Conservation (phyloP, 441 rosid species). For the Viola pubescens region DNA sequence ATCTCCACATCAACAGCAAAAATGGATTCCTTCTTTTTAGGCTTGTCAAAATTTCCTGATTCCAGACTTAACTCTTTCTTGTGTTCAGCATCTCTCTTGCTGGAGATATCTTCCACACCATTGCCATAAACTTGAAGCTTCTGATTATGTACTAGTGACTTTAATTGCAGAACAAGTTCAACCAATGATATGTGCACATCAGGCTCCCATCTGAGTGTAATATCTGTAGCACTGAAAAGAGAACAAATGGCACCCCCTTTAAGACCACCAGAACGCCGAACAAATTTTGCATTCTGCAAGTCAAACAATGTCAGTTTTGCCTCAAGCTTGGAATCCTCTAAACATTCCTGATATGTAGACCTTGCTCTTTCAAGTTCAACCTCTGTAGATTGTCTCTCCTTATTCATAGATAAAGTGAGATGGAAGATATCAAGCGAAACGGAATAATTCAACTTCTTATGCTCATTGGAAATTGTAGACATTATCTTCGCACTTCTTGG, state of each 20-base stretch:
- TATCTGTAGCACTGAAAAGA: slow-evolving; percentile 92
- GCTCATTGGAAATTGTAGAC: slow-evolving; percentile 50
- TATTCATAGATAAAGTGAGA: slow-evolving; percentile 63
- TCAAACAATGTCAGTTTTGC: slow-evolving; percentile 66
- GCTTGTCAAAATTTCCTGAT: slow-evolving; percentile 45
- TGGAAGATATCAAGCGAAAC: slow-evolving; percentile 74
- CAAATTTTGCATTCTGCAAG: slow-evolving; percentile 85
- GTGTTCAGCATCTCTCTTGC: slow-evolving; percentile 37
- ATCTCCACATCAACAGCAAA: slow-evolving; percentile 95
- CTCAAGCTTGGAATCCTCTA: slow-evolving; percentile 54
- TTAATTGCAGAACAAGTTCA: slow-evolving; percentile 72
- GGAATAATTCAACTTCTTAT: slow-evolving; percentile 62
- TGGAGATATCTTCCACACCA: slow-evolving; percentile 31
- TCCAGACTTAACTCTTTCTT: slow-evolving; percentile 40
- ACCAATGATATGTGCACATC: slow-evolving; percentile 74
- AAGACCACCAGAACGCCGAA: slow-evolving; percentile 82
- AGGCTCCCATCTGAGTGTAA: slow-evolving; percentile 90
- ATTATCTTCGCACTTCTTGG: slow-evolving; percentile 67
- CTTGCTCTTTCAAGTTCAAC: slow-evolving; percentile 90
- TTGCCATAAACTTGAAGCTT: slow-evolving; percentile 45
- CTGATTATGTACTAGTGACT: slow-evolving; percentile 50
- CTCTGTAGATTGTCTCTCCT: slow-evolving; percentile 89
- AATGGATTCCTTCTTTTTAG: slow-evolving; percentile 79
- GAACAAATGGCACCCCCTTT: slow-evolving; percentile 89
- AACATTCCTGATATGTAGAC: slow-evolving; percentile 70